Evolutionary conservation across 1,284 basidiomycete species (phyloP).

Genomic region (Golubevia sp.): DNA sequence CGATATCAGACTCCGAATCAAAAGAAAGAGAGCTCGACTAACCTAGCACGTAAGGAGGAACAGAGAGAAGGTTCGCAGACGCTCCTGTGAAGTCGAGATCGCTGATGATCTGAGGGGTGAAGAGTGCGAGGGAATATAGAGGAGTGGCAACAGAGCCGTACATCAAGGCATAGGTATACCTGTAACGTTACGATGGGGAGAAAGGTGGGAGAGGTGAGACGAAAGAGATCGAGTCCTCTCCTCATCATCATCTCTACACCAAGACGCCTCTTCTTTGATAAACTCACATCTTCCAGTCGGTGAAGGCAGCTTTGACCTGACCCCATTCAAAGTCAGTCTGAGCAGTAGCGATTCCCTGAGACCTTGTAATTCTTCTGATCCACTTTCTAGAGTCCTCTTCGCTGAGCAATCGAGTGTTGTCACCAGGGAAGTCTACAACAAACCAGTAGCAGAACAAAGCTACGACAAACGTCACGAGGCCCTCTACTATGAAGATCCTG

Average conservation of each 20-base stretch:
- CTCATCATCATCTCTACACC: no score
- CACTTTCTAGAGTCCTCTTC: slow-evolving; percentile 28
- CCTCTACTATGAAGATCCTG: no score
- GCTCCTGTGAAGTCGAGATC: slow-evolving; percentile 37
- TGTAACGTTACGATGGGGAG: no score
- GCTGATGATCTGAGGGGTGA: slow-evolving; percentile 46
- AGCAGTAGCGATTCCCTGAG: slow-evolving; percentile 46
- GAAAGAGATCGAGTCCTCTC: no score
- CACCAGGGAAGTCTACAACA: slow-evolving; percentile 46
- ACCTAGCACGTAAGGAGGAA: slow-evolving; percentile 63
- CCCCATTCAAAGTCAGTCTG: slow-evolving; percentile 28
- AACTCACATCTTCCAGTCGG: slow-evolving; percentile 20
- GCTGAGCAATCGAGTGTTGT: slow-evolving; percentile 23
- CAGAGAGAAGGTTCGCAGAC: slow-evolving; percentile 44
- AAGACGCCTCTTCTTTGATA: no score
- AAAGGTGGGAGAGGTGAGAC: no score
- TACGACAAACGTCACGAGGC: slow-evolving; percentile 37
- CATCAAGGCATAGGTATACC: slow-evolving; percentile 44
- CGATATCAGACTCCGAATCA: no score
- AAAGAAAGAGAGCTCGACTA: no score
- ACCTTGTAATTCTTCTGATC: slow-evolving; percentile 26
- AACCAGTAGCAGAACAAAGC: slow-evolving; percentile 37
- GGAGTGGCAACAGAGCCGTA: slow-evolving; percentile 34
- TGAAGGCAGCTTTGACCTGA: slow-evolving; percentile 29
- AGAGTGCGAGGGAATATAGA: slow-evolving; percentile 52